These are phyloP conservation scores for Podospora pseudoanserina DNA, from an alignment of 495 filamentous ascomycete species.

Conservation along the genomic window DNA sequence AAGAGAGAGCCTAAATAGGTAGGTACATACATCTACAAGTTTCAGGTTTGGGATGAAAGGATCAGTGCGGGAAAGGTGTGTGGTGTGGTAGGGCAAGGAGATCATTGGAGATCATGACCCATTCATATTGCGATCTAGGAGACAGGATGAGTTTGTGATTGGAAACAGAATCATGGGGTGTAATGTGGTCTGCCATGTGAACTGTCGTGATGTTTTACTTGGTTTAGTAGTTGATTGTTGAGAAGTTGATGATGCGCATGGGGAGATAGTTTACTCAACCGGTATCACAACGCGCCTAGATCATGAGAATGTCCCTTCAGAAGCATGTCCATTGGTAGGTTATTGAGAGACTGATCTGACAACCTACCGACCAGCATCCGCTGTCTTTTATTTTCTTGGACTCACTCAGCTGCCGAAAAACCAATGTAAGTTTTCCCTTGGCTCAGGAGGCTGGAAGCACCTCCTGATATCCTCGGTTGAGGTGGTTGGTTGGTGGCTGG, in stretches of 20 bases:
- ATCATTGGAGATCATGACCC: neutral
- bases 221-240: neutral
- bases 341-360: no score
- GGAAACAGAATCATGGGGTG: neutral
- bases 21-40: neutral
- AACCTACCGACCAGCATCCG: no score
- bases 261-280: no score
- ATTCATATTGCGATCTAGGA: neutral
- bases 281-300: no score
- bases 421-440: neutral
- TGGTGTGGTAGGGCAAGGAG: neutral
- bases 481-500: neutral
- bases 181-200: neutral
- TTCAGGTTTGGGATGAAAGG: neutral
- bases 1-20: neutral
- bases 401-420: neutral
- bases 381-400: no score
- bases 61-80: neutral
- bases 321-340: no score
- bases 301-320: no score
- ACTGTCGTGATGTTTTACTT: neutral
- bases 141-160: neutral
- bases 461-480: neutral
- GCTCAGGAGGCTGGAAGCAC: neutral
- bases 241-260: neutral